Evolutionary conservation across 2,329 filamentous ascomycete species (phyloP), one percentile per base, ranked within the genome.

Genomic region (Sporothrix brunneoviolacea): DNA sequence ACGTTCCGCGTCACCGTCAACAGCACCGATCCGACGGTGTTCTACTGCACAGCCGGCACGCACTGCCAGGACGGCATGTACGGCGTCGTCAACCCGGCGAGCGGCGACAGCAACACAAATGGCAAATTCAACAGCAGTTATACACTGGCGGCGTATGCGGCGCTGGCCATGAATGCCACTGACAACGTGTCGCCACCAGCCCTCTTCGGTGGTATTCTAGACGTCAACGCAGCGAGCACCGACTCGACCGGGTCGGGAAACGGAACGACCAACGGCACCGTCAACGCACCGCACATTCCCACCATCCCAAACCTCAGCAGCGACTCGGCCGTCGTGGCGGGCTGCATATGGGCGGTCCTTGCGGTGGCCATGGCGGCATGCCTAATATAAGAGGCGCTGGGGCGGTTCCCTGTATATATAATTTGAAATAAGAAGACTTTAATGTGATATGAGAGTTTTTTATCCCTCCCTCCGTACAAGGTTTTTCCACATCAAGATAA

Each of bases 51-150:
- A 3, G 64, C 60, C 56, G 46, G 48, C 24, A 39, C 40, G 30
- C 70, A 74, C 61, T 74, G 71, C 60, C 66, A 70, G 53, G 55
- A 47, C 22, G 70, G 70, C 52, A 74, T 74, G 71, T 66, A 68
- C 44, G 70, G 69, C 30, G 68, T 71, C 38, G 65, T 74, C 56
- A 74, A 74, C 57, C 64, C 69, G 2, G 32, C 50, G 8, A 53
- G 52, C 27, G 21, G 16, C 35, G 42, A 24, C 19, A 19, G 21
- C 19, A 19, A n/a, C 16, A 47, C 8, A 16, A 19, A 6, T 13
- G 8, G 1, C 28, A 16, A 13, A 3, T 7, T 8, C 9, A 24
- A 41, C 28, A 28, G 35, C n/a, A 37, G n/a, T 6, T n/a, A 42
- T 19, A 56, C 55, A 6, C 48, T 61, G 13, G 50, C 51, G 7